Evolutionary conservation across 1,284 basidiomycete species (phyloP).

Genomic region (Vanrija humicola): DNA sequence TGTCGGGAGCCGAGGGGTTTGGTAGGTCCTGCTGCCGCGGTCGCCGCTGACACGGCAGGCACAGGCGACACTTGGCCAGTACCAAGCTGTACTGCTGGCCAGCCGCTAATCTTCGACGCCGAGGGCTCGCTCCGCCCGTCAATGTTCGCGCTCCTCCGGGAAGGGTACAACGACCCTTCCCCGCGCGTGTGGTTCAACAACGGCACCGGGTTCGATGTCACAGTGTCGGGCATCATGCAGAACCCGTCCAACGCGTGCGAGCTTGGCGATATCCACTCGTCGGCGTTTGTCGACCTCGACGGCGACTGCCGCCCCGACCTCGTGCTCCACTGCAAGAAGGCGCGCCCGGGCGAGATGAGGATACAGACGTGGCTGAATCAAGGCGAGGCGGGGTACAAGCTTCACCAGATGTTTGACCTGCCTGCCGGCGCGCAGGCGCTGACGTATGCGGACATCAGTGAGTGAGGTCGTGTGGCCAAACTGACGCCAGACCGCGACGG

Average conservation of each 20-base stretch:
- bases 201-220: constrained; percentile 20
- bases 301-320: constrained; percentile 85
- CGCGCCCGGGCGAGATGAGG: constrained; percentile 3
- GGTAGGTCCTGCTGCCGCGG: constrained; percentile 51
- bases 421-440: constrained; percentile 75
- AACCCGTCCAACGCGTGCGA: constrained; percentile 55
- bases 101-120: constrained; percentile 82
- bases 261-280: constrained; percentile 83
- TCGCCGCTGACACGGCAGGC: not conserved
- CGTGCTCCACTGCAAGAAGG: constrained; percentile 74
- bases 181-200: constrained; percentile 28
- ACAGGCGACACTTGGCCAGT: constrained; percentile 23
- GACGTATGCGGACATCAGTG: constrained; percentile 88
- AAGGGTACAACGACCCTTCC: constrained; percentile 1
- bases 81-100: constrained; percentile 42
- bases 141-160: constrained; percentile 64
- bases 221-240: constrained; percentile 1
- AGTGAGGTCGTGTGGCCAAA: constrained; percentile 26
- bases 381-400: constrained; percentile 67
- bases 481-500: constrained; percentile 75
- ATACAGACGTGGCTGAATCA: constrained; percentile 36
- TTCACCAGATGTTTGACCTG: constrained; percentile 65
- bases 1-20: constrained; percentile 60
- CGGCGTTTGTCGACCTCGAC: constrained; percentile 90
- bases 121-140: constrained; percentile 86